These are phyloP conservation scores for Ceratocystis ficicola DNA, from an alignment of 2,329 filamentous ascomycete genomes.

Conservation along the genomic window DNA sequence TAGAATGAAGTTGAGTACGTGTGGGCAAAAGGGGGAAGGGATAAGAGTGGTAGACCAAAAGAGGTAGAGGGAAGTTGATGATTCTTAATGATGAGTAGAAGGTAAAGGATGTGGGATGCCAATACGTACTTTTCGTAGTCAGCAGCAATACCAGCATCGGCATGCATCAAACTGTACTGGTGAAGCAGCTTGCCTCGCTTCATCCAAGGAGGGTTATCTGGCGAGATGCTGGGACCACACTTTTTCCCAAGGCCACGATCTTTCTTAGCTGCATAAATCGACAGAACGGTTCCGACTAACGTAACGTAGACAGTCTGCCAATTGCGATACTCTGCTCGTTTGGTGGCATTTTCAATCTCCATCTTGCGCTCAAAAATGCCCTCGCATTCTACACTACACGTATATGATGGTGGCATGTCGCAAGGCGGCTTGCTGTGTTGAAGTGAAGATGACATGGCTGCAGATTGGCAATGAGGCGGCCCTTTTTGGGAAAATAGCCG, in stretches of 20 bases:
- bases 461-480: background rate
- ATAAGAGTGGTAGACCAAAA: too few species aligned
- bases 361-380: constrained; percentile 51
- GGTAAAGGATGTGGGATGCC: background rate
- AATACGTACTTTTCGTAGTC: constrained; percentile 55
- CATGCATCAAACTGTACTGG: constrained; percentile 61
- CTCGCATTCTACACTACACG: constrained; percentile 43
- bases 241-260: constrained; percentile 41
- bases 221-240: constrained; percentile 37
- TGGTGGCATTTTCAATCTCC: constrained; percentile 53
- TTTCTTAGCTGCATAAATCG: constrained; percentile 51
- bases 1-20: too few species aligned
- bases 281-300: constrained; percentile 56
- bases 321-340: constrained; percentile 48
- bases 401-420: constrained; percentile 45
- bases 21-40: too few species aligned
- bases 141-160: constrained; percentile 60
- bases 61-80: too few species aligned
- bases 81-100: background rate
- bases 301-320: constrained; percentile 53
- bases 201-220: constrained; percentile 41
- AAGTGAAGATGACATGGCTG: constrained; percentile 22
- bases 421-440: constrained; percentile 27
- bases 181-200: constrained; percentile 46
- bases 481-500: constrained; percentile 17